Base-by-base conservation (phyloP, 2,329 filamentous ascomycete species). In the Penicillium sp. region DNA sequence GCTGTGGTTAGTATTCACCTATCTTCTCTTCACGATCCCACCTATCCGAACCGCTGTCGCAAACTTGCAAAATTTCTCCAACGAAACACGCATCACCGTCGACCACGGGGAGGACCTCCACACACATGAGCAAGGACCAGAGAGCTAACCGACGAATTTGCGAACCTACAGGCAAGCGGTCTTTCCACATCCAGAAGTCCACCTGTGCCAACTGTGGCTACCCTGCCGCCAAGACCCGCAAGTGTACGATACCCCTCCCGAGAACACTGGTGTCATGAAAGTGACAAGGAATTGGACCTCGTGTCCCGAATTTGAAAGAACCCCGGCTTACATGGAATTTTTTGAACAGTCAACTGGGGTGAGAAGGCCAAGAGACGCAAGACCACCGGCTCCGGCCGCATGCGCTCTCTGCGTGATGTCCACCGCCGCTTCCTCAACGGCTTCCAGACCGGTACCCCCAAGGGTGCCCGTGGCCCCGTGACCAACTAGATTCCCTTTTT, bases 281-380 rank as follows among this genome's bases (percentile, higher is more conserved):
- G 6, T 36, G 34, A 36, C 34, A 36, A 14, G n/a, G 34, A 47
- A 42, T 39, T 49, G 43, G 46, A 36, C 24, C 6, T 2, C 5
- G 24, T 8, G 24, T 27, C 24, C 40, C 24, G 44, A 27, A 31
- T 31, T 36, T 52, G 45, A 8, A 27, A 58, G 49, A 57, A 57
- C 43, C 22, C 60, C 63, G 63, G 67, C 69, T 71, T 63, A 72
- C 63, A 65, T 52, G 57, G 34, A 52, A 53, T 61, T 61, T 55
- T 60, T 47, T 53, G 47, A 60, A 77, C 77, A 97, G 93, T 88
- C 89, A 97, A 99, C 90, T 99, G 94, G 94, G 87, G 90, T 80
- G 93, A 97, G 87, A 99, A 99, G 90, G 93, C 92, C 74, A 97
- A 97, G 91, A 86, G 94, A 81, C 95, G 94, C 89, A 97, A 97